Evolutionary conservation across 306 rosid genomes (phyloP), one percentile per base, ranked within the genome.

Genomic region (Amphicarpaea edgeworthii): DNA sequence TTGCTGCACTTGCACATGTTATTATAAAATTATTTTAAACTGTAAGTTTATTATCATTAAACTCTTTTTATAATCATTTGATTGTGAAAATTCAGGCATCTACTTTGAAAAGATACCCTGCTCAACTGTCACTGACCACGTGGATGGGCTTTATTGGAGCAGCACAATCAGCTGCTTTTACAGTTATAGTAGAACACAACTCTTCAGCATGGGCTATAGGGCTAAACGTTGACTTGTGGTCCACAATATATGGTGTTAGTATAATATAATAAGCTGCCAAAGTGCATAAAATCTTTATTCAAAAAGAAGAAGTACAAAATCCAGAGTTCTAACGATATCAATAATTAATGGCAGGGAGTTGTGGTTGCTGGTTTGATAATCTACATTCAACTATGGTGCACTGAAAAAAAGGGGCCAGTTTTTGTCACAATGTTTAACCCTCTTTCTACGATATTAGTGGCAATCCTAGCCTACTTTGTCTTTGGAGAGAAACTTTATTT

Each of bases 61-160:
- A n/a, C n/a, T n/a, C n/a, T n/a, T 30, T 59, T 14, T 59, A 1
- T 6, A 3, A 3, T 61, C 7, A 8, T 63, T n/a, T 63, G 46
- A 62, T 30, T 50, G 17, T 42, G 79, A 12, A 60, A 77, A 62
- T 73, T 80, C 63, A 90, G 98, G 96, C 97, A 71, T n/a, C 77
- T 8, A 92, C 92, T 6, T 81, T 92, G 84, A 90, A 86, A 87
- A 86, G 92, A 72, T 95, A 92, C 54, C 97, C 93, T 0, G 98
- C 98, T 0, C 95, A 84, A 82, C 37, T 92, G 2, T 95, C 96
- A 41, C 75, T 90, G 62, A 87, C 97, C 6, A 77, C 93, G 1
- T 95, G 97, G 98, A 89, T 92, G 89, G 70, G 84, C 72, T 51
- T 90, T 12, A 17, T 92, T 30, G 98, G 97, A 71, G 97, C 86